These are phyloP conservation scores for Talaromyces sp. DNA, from an alignment of 2,329 filamentous ascomycete species.

Conservation along the genomic window DNA sequence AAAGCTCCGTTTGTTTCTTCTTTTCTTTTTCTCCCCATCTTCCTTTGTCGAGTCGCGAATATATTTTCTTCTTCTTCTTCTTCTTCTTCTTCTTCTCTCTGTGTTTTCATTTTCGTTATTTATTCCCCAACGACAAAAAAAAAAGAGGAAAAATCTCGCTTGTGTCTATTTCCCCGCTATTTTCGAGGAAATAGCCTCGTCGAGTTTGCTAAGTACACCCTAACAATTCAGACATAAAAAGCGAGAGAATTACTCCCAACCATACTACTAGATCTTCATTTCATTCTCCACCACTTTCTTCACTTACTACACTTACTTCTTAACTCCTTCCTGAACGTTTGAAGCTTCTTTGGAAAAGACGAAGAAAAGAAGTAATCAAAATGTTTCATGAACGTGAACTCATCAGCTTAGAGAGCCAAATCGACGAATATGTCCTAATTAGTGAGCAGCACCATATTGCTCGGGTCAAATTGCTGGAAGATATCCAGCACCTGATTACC, in stretches of 20 bases:
- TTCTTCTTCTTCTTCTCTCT: too few relatives aligned
- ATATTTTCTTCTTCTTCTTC: too few relatives aligned
- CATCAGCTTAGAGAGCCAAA: neutral
- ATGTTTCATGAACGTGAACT: neutral
- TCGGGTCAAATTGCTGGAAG: conserved; percentile 10
- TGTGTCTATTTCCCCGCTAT: neutral
- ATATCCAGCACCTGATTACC: conserved; percentile 44
- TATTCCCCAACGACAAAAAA: neutral
- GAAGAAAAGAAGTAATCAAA: neutral
- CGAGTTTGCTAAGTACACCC: neutral
- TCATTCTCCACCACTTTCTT: neutral
- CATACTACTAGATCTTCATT: neutral
- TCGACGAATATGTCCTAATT: neutral
- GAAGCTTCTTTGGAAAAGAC: neutral
- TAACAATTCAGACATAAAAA: neutral
- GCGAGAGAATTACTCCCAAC: neutral
- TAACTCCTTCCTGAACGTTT: neutral
- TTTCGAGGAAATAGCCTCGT: neutral
- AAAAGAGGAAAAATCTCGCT: neutral
- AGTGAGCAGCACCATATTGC: neutral
- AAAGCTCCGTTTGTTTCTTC: neutral
- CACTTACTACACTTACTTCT: neutral
- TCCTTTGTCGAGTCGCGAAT: neutral
- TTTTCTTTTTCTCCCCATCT: neutral
- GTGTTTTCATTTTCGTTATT: neutral